A percentile compares a stretch with the other conserved stretches of the same genome.
phyloP scores from a whole-genome alignment of 148 eudicot species.

The Camellia granthamiana region DNA sequence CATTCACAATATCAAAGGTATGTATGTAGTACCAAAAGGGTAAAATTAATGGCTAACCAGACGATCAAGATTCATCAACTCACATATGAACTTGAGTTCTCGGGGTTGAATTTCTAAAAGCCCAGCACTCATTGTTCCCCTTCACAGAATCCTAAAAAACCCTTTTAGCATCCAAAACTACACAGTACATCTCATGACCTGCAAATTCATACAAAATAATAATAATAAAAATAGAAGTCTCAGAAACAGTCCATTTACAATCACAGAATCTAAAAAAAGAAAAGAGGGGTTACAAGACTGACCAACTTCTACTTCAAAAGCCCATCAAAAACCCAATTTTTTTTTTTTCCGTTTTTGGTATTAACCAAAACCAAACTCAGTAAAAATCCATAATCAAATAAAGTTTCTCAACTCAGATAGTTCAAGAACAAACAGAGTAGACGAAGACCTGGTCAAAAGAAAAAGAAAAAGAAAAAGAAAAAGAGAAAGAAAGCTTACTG shows the following conservation, averaged over 20 bases:
- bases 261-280: not conserved
- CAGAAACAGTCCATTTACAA: not conserved
- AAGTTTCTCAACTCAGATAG: not conserved
- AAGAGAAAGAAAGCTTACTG: conserved; percentile 1
- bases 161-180: conserved; percentile 9
- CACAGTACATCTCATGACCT: conserved; percentile 12
- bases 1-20: not conserved
- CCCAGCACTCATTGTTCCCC: conserved; percentile 41
- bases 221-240: not conserved
- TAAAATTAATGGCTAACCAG: not conserved
- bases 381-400: not conserved
- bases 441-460: not conserved
- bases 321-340: no score
- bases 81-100: conserved; percentile 51
- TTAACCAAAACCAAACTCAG: not conserved
- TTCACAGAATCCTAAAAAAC: conserved; percentile 9
- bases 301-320: no score
- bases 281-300: no score
- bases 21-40: not conserved
- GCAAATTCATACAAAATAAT: conserved; percentile 16
- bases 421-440: not conserved
- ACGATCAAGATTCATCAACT: conserved; percentile 19
- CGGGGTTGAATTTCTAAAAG: conserved; percentile 62
- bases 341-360: not conserved
- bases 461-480: not conserved